Evolutionary conservation across 148 eudicot genomes (phyloP).

Genomic region (Chenopodium suecicum): DNA sequence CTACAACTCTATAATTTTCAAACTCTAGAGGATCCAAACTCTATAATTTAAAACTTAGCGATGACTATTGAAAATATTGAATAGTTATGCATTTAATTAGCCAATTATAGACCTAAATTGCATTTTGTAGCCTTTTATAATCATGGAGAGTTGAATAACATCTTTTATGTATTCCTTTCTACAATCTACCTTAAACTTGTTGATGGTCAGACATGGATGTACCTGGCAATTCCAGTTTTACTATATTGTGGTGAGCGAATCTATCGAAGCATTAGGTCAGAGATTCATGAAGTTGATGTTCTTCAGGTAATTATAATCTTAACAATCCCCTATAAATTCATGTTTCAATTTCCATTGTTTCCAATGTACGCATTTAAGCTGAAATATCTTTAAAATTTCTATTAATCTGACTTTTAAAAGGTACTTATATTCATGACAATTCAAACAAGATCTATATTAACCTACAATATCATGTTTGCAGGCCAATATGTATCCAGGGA

Average conservation of each 20-base stretch:
- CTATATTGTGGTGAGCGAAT: slow-evolving; percentile 33
- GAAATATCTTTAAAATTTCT: too few relatives aligned
- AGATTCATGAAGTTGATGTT: slow-evolving; percentile 27
- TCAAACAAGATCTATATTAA: too few relatives aligned
- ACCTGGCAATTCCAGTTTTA: slow-evolving; percentile 34
- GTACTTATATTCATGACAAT: too few relatives aligned
- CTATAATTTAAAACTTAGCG: not conserved
- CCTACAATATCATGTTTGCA: slow-evolving; percentile 6
- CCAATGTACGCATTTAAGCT: too few relatives aligned
- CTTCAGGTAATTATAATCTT: slow-evolving; percentile 18
- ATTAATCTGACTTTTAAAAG: too few relatives aligned
- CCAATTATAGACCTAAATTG: not conserved
- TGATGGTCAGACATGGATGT: slow-evolving; percentile 39
- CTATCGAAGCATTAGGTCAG: slow-evolving; percentile 35
- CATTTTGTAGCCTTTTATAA: not conserved
- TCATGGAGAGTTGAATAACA: not conserved
- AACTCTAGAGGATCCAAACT: too few relatives aligned
- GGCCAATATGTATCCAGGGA: slow-evolving; percentile 40
- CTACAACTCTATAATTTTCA: too few relatives aligned
- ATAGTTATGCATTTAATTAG: not conserved
- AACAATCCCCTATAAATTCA: too few relatives aligned
- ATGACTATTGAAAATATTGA: not conserved
- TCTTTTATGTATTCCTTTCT: not conserved
- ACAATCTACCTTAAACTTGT: not conserved
- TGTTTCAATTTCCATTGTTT: too few relatives aligned